These are phyloP conservation scores for Diplocarpon mali DNA, from an alignment of 2,329 filamentous ascomycete genomes.

Conservation along the genomic window DNA sequence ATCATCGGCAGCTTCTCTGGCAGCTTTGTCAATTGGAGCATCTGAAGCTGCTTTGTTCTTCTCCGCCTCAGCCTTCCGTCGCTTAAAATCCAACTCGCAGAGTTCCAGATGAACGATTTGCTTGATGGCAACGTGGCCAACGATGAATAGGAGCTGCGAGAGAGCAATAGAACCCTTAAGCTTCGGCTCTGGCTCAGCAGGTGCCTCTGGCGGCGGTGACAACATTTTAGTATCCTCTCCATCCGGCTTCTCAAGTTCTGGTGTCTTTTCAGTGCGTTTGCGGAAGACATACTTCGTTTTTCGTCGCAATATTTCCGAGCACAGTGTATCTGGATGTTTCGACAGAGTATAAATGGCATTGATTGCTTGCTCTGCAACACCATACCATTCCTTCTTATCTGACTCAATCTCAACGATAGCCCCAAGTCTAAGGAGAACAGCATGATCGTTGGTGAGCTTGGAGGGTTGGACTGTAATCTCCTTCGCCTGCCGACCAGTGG, in stretches of 20 bases:
- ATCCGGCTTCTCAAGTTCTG: conserved; percentile 27
- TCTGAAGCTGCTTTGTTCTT: conserved; percentile 42
- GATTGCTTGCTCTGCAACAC: conserved; percentile 91
- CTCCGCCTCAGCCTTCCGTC: conserved; percentile 82
- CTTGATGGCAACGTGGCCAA: conserved; percentile 95
- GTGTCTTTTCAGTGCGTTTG: conserved; percentile 18
- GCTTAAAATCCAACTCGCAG: conserved; percentile 97
- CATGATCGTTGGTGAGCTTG: conserved; percentile 83
- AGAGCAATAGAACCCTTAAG: conserved; percentile 64
- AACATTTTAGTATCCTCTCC: conserved; percentile 25
- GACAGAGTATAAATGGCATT: conserved; percentile 89
- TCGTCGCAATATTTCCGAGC: conserved; percentile 77
- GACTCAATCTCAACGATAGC: conserved; percentile 77
- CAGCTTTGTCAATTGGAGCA: conserved; percentile 39
- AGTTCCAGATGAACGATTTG: conserved; percentile 97
- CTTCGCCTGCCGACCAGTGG: conserved; percentile 68
- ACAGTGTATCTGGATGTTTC: conserved; percentile 87
- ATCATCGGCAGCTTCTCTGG: conserved; percentile 68
- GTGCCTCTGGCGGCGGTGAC: conserved; percentile 15
- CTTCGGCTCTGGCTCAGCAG: conserved; percentile 30
- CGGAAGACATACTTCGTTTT: conserved; percentile 77
- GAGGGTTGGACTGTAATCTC: conserved; percentile 58
- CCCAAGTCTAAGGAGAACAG: conserved; percentile 69
- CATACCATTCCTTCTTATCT: conserved; percentile 91
- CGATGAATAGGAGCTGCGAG: conserved; percentile 87